Base-by-base conservation (phyloP, 2,329 filamentous ascomycete genomes). In the Pestalotiopsis fici region DNA sequence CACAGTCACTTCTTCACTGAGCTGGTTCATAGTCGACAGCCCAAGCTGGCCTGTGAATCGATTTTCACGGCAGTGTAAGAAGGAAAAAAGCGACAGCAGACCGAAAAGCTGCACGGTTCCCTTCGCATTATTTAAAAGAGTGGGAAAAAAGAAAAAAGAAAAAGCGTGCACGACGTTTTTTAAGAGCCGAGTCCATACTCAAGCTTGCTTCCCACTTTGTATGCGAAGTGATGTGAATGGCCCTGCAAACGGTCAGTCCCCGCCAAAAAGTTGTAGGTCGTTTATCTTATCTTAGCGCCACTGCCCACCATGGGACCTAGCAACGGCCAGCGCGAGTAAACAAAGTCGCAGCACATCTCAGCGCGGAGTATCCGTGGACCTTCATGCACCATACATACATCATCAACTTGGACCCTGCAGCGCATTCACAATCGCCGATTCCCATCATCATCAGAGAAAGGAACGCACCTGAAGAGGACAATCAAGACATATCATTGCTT, bases 201-300 rank as follows among this genome's bases (percentile, higher is more conserved):
- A 27, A 35, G 31, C 31, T 35, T 35, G 6, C 31, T 35, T 27
- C 23, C n/a, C n/a, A 12, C 23, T n/a, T 31, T 57, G n/a, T n/a
- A 18, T 61, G 21, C 39, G 25, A 47, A 50, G 12, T 23, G 35
- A 47, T 25, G 12, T 23, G 50, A n/a, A 37, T n/a, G 21, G 39
- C 13, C 27, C 50, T 55, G 47, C 50, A 35, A 43, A 13, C 18
- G 13, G 54, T n/a, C 21, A 18, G 43, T 21, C 50, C 62, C 63
- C 63, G 60, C 64, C 65, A 65, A 67, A 65, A 65, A 59, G 47
- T 67, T 47, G 25, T 57, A 65, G 47, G 63, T 23, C 18, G 43
- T 43, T 54, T 56, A 59, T 43, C 25, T 18, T 68, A 66, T 74
- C 74, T 73, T 66, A 75, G 63, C 54, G 63, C 28, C 50, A 9